These are phyloP conservation scores for Fusarium nisikadoi DNA, from an alignment of 2,329 filamentous ascomycete genomes.

Conservation along the genomic window DNA sequence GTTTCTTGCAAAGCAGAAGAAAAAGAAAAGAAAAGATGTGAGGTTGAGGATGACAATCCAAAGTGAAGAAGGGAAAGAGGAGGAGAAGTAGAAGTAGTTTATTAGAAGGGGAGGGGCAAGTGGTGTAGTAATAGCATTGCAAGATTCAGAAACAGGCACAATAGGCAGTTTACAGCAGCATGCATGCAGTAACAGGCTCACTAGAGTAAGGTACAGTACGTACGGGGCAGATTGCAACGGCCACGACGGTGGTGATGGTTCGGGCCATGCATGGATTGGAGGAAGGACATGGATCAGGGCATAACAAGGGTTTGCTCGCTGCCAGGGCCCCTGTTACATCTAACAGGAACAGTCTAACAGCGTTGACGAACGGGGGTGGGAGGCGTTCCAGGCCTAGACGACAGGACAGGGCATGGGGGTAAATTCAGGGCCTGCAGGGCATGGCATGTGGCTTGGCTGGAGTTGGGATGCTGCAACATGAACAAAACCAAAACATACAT, in stretches of 20 bases:
- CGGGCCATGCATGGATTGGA: constrained; percentile 31
- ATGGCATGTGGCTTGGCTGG: constrained; percentile 19
- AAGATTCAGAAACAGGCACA: constrained; percentile 7
- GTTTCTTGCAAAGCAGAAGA: constrained; percentile 39
- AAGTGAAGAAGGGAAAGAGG: constrained; percentile 32
- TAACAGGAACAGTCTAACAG: constrained; percentile 25
- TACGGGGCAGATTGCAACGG: constrained; percentile 46
- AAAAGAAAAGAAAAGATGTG: constrained; percentile 39
- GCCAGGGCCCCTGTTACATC: constrained; percentile 30
- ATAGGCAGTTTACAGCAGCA: constrained; percentile 19
- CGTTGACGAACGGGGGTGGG: constrained; percentile 1
- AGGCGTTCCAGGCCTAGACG: constrained; percentile 32
- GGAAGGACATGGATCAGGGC: not conserved
- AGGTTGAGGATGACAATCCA: constrained; percentile 38
- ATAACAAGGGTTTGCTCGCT: constrained; percentile 3
- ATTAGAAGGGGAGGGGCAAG: constrained; percentile 42
- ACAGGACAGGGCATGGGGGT: constrained; percentile 7
- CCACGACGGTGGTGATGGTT: constrained; percentile 45
- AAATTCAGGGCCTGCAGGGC: not conserved
- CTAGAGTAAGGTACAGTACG: constrained; percentile 23
- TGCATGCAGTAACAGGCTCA: constrained; percentile 6
- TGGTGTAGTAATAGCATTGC: constrained; percentile 38
- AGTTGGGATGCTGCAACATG: constrained; percentile 27
- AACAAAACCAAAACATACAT: constrained; percentile 25
- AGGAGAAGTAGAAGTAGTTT: constrained; percentile 44